A percentile compares a stretch with the other conserved stretches of the same genome.
phyloP scores from a whole-genome alignment of 169 alveolate species.

The Plasmodium billcollinsi region DNA sequence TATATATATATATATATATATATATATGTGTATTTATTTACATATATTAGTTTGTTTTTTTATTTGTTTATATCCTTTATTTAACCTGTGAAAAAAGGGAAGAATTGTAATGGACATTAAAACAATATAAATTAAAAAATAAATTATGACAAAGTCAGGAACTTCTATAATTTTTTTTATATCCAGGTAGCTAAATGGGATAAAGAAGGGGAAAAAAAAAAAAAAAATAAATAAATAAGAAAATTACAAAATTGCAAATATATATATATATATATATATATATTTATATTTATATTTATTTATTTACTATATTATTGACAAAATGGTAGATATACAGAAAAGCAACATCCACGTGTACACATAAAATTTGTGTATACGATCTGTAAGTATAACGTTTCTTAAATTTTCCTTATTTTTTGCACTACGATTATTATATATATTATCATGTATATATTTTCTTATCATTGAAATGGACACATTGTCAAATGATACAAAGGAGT shows the following conservation, averaged over 20 bases:
- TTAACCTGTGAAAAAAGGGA: conserved; percentile 65
- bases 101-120: conserved; percentile 61
- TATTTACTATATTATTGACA: conserved; percentile 20
- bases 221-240: not conserved
- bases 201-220: not conserved
- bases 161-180: not conserved
- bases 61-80: not conserved
- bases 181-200: conserved; percentile 10
- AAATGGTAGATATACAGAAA: conserved; percentile 4
- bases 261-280: not conserved
- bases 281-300: not conserved
- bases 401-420: conserved; percentile 34
- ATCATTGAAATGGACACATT: conserved; percentile 47
- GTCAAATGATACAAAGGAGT: conserved; percentile 32
- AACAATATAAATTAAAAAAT: conserved; percentile 27
- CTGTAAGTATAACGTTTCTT: conserved; percentile 44
- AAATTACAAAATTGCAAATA: not conserved
- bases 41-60: not conserved
- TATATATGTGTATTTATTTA: not conserved
- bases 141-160: conserved; percentile 38
- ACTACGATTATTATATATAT: conserved; percentile 1
- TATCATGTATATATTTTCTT: conserved; percentile 24
- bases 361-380: conserved; percentile 27
- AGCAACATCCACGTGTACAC: conserved; percentile 30
- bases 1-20: not conserved